These are phyloP conservation scores for Candida insectorum DNA, from an alignment of 805 yeast species.

Conservation along the genomic window DNA sequence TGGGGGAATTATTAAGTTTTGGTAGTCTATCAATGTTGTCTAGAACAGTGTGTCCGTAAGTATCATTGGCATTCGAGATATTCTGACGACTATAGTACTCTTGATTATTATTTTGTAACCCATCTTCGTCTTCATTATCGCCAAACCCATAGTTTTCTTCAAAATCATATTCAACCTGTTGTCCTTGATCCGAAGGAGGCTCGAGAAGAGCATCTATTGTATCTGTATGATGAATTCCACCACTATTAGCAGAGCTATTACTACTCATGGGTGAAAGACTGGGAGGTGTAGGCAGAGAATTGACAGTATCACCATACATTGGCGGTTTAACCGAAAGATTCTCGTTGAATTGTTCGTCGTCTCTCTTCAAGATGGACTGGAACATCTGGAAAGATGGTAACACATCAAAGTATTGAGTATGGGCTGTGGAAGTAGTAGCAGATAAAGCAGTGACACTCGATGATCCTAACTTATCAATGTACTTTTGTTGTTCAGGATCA, in stretches of 20 bases:
- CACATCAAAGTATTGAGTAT: conserved; percentile 48
- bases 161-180: conserved; percentile 9
- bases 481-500: conserved; percentile 30
- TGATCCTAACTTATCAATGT: conserved; percentile 24
- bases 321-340: conserved; percentile 32
- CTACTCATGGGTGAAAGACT: conserved; percentile 9
- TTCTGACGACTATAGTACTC: conserved; percentile 6
- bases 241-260: not conserved
- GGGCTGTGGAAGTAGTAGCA: conserved; percentile 24
- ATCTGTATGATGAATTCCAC: not conserved
- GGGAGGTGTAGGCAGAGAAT: conserved; percentile 29
- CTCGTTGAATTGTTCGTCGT: conserved; percentile 38
- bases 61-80: conserved; percentile 12
- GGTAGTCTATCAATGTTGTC: conserved; percentile 52
- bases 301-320: conserved; percentile 29
- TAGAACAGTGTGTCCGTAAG: conserved; percentile 44
- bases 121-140: conserved; percentile 13
- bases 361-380: conserved; percentile 45
- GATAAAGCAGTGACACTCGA: conserved; percentile 16
- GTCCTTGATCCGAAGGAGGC: not conserved
- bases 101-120: conserved; percentile 2
- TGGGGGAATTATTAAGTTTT: conserved; percentile 37
- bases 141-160: conserved; percentile 17
- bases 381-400: conserved; percentile 71
- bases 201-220: conserved; percentile 5